A percentile compares a stretch with the other conserved stretches of the same genome.
phyloP scores from a whole-genome alignment of 768 basidiomycete species.

The Royoungia palumana region DNA sequence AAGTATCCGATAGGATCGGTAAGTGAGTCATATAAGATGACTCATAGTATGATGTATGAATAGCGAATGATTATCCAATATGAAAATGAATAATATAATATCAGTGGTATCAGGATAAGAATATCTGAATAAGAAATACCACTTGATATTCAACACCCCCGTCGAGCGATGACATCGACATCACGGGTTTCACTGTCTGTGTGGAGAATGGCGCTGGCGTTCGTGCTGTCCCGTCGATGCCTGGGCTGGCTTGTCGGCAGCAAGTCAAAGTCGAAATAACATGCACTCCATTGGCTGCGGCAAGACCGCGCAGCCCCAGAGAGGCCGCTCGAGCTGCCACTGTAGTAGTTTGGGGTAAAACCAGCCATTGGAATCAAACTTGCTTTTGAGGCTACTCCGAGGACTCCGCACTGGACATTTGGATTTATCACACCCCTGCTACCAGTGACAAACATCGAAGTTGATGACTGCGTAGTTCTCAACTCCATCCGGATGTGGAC shows the following conservation, averaged over 20 bases:
- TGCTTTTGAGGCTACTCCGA: not conserved
- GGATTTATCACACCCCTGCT: not conserved
- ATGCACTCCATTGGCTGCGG: slow-evolving; percentile 16
- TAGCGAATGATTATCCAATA: too few species aligned
- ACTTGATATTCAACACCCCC: not conserved
- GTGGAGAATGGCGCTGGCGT: not conserved
- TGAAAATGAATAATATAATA: too few species aligned
- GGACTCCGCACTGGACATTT: not conserved
- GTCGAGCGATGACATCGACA: not conserved
- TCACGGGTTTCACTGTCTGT: not conserved
- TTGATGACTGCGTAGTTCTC: not conserved
- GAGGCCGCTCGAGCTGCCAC: slow-evolving; percentile 8
- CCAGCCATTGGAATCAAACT: slow-evolving; percentile 26
- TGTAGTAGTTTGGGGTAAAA: slow-evolving; percentile 23
- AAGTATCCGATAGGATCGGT: too few species aligned
- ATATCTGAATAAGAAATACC: too few species aligned
- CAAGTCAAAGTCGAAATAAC: slow-evolving; percentile 29
- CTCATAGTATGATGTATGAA: too few species aligned
- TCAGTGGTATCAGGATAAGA: too few species aligned
- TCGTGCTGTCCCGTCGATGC: not conserved
- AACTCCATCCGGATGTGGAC: slow-evolving; percentile 13
- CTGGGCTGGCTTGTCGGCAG: slow-evolving; percentile 10
- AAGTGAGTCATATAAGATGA: too few species aligned
- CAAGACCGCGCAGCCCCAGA: slow-evolving; percentile 6
- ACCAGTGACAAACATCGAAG: not conserved